Base-by-base conservation (phyloP, 164 flowering plant species). In the Stephania yunnanensis region DNA sequence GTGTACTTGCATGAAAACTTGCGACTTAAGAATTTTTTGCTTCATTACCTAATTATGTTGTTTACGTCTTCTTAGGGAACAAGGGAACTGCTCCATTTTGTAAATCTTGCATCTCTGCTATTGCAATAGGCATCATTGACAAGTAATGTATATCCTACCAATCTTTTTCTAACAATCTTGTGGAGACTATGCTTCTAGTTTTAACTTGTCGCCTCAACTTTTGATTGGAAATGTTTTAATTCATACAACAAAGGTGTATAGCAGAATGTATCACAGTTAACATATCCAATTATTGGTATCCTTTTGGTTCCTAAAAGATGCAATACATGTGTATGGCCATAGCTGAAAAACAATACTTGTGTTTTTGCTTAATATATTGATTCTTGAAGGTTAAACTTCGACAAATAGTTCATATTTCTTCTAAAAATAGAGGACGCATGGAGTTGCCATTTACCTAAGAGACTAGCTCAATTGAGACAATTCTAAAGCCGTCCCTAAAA, bases 11-110 rank as follows among this genome's bases (percentile, higher is more conserved):
- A 9, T 42, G n/a, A 19, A 12, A 72, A 42, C 70, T 6, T 50
- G 30, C 58, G 1, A 20, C 31, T 17, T 7, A 11, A 12, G 31
- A 55, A 20, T 70, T 46, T 46, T 44, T 5, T 58, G n/a, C 69
- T 50, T 64, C 63, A 44, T 78, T 44, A 70, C 46, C 68, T 70
- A 53, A 75, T 31, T 31, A 25, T 20, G 9, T 63, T 67, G 8
- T 53, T 73, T n/a, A 55, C 53, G 1, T 53, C 29, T 67, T 19
- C 61, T 67, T 36, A 86, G 88, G 84, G 86, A 78, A 58, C 79
- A 81, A 77, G 86, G 87, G 46, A 80, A 79, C 82, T 90, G 91
- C 88, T 64, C 80, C 80, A 85, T 90, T 73, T 68, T 90, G 75
- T 88, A 80, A 83, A 71, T 71, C 31, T 42, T 63, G 36, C 22